Base-by-base conservation (phyloP, 2,329 filamentous ascomycete genomes). In the Alternaria sp. region DNA sequence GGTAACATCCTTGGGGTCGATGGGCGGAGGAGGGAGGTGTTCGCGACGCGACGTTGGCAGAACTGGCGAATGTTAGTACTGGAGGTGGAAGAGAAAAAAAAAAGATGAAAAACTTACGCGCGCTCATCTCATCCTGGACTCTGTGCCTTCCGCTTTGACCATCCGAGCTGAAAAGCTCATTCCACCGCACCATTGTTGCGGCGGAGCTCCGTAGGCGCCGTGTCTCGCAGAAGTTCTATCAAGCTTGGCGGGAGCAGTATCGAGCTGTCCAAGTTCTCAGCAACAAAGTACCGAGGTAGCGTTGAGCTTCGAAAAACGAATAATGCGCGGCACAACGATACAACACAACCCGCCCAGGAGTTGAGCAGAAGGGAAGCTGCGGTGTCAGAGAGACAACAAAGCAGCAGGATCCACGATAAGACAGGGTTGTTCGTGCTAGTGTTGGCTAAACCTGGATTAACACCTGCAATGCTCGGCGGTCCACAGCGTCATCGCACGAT, bases 1-100 rank as follows among this genome's bases (percentile, higher is more conserved):
- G 62, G 94, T 97, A 63, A 97, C 94, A 71, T 95, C 90, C 61
- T 86, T 84, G 12, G 94, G 84, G 1, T 92, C 87, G 36, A 94
- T 88, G 28, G 91, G 88, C 11, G 91, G 89, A 42, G 88, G 79
- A 43, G 89, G 80, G 1, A 83, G 76, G 12, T 86, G 85, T 66
- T 87, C 83, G 67, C 83, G 83, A 66, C 89, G 86, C 84, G 66
- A 49, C 14, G 82, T 83, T 2, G 91, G 90, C 2, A 94, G 86
- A 14, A 94, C 89, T 91, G 64, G 24, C 20, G 24, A 24, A 3
- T 39, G 51, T 70, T 41, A 69, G 62, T 24, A 18, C 11, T 54
- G 28, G 41, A 14, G 42, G 54, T 55, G 44, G 44, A 49, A 14
- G 12, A 18, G 57, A 34, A 7, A 32, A 48, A 24, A 58, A 34